Base-by-base conservation (phyloP, 140 eudicot species). In the Ambrosia hybrid region DNA sequence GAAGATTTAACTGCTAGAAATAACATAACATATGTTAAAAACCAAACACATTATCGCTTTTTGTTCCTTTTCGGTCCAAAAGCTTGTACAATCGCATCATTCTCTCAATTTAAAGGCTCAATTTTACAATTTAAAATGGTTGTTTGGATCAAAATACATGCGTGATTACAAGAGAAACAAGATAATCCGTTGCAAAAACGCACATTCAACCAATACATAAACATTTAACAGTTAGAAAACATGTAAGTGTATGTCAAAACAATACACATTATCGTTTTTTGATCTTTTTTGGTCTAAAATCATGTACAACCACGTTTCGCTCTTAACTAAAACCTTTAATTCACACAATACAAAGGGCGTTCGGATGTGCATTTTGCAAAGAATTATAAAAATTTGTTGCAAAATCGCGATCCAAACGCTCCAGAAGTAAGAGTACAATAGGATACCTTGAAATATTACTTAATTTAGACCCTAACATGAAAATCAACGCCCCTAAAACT, bases 1-100 rank as follows among this genome's bases (percentile, higher is more conserved):
- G 76, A 76, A 70, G 78, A 52, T 70, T 67, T 58, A 78, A 73
- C 77, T 58, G 78, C 86, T 85, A 75, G 61, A 75, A 78, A 78
- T 75, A 76, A 75, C 68, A 79, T 76, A 80, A 38, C 60, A 83
- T 70, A 46, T 56, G 73, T 78, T 34, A 72, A 55, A 51, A 71
- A 65, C 16, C 16, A 45, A 41, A 78, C 26, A 65, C 77, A 78
- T 37, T 59, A 55, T 65, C 6, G 21, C 38, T 70, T 77, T 49
- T 77, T 77, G 1, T 4, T 61, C 17, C 16, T 49, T 73, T 16
- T 73, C 12, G 14, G 55, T 36, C 12, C 34, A 15, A 51, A 63
- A 16, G 43, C 45, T 38, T 57, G 67, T 71, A 73, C 46, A 46
- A 10, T 26, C 43, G 15, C 65, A 51, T 73, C 17, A 49, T 9